phyloP scores from a whole-genome alignment of 1,284 basidiomycete genomes.

The Sanghuangporus weigelae region DNA sequence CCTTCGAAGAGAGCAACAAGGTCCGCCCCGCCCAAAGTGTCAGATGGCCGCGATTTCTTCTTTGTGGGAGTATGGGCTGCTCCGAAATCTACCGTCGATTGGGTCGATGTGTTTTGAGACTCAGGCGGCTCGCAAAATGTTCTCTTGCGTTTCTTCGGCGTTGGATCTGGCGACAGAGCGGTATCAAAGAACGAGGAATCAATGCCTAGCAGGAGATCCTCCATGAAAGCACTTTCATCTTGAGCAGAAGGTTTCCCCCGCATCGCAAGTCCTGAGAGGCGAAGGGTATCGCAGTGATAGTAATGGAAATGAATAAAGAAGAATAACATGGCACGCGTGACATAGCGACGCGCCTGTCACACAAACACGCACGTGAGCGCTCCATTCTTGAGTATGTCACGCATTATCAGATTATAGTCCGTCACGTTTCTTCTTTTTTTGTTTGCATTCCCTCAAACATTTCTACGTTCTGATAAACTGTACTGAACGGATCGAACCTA shows the following conservation, averaged over 20 bases:
- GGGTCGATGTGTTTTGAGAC: not conserved
- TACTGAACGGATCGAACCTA: not conserved
- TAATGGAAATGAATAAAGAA: not conserved
- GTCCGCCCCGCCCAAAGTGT: slow-evolving; percentile 30
- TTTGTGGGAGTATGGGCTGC: slow-evolving; percentile 11
- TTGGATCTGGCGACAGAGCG: slow-evolving; percentile 34
- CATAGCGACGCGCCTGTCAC: not conserved
- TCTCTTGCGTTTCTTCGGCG: slow-evolving; percentile 21
- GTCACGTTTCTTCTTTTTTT: too few relatives aligned
- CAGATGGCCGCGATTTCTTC: slow-evolving; percentile 18
- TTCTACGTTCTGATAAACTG: not conserved
- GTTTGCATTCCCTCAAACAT: not conserved
- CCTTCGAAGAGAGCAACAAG: slow-evolving; percentile 43
- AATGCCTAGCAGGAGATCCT: slow-evolving; percentile 39
- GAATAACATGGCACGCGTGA: not conserved
- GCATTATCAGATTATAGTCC: not conserved
- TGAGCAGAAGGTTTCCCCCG: not conserved
- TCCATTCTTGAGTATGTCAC: not conserved
- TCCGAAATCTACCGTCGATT: not conserved
- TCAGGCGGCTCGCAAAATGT: not conserved
- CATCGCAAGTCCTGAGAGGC: not conserved
- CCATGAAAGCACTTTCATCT: slow-evolving; percentile 40
- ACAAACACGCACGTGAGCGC: not conserved
- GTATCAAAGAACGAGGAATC: slow-evolving; percentile 42
- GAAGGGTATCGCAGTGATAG: not conserved